Base-by-base conservation (phyloP, 2,329 filamentous ascomycete species). In the Trichoderma endophyticum region DNA sequence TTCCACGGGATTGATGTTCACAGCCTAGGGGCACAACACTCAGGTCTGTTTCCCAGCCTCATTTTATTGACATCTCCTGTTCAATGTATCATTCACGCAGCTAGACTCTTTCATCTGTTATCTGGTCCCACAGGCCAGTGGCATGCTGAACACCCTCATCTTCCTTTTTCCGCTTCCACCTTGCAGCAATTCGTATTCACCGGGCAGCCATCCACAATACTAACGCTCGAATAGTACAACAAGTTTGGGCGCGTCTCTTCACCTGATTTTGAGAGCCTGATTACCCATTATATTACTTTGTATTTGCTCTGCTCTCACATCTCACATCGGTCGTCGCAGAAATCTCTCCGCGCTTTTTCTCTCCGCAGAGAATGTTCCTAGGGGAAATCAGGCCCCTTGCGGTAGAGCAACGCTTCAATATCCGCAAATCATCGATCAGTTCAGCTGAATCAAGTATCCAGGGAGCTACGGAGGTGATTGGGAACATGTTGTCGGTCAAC, bases 401-500 rank as follows among this genome's bases (percentile, higher is more conserved):
- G 36, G 36, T 32, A 54, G 43, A 57, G 11, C 43, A 32, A 26
- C 18, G 57, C 57, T 65, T 60, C 43, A 60, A 66, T 43, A 62
- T 14, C 57, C 67, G 54, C 63, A 9, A 26, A 56, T 26, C 56
- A 21, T 59, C 60, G 5, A 59, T 32, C 70, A 59, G 51, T 30
- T 51, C 32, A 15, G 36, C 60, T 15, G 21, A 26, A 14, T 59
- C 43, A 54, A 36, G 34, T 21, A 39, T 43, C 18, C 30, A 71
- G 62, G 43, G 51, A 15, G 32, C 48, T 32, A 43, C 61, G 6
- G 14, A 26, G 2, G 34, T 43, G 28, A 64, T 70, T 15, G 30
- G 63, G 34, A 77, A 72, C 30, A 82, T 82, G 81, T 73, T 83
- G 56, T 80, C 80, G 14, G 79, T 83, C 68, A 80, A 82, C 76